These are phyloP conservation scores for Hyaloscypha variabilis DNA, from an alignment of 495 filamentous ascomycete genomes.

Conservation along the genomic window DNA sequence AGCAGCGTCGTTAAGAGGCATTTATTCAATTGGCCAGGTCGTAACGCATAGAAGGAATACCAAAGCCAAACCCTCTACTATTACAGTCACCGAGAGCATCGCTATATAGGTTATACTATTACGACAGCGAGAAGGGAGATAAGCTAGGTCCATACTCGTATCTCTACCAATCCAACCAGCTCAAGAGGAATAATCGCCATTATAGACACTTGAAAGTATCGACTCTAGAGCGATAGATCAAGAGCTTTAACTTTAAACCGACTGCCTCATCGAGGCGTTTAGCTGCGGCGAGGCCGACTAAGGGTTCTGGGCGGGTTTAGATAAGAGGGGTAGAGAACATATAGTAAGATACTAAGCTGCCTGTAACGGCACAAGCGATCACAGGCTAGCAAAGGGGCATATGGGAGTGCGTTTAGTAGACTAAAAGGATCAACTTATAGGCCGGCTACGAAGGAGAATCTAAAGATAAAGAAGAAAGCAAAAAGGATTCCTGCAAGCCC, in stretches of 20 bases:
- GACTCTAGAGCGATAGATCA: background rate
- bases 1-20: background rate
- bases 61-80: background rate
- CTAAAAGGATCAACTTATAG: too few relatives aligned
- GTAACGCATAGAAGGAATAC: background rate
- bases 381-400: too few relatives aligned
- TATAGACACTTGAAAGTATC: background rate
- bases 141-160: constrained; percentile 1
- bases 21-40: constrained; percentile 1
- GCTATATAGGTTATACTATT: background rate
- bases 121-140: background rate
- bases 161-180: background rate
- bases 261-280: too few relatives aligned
- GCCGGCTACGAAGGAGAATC: too few relatives aligned
- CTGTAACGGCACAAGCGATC: too few relatives aligned
- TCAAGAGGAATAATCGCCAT: background rate
- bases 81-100: background rate
- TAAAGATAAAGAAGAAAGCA: too few relatives aligned
- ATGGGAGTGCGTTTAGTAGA: too few relatives aligned
- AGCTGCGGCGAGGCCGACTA: background rate
- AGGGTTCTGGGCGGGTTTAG: background rate
- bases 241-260: background rate
- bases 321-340: background rate
- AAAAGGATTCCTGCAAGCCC: too few relatives aligned
- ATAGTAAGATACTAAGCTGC: background rate